These are phyloP conservation scores for Penicillium parvum DNA, from an alignment of 495 filamentous ascomycete species.

Conservation along the genomic window DNA sequence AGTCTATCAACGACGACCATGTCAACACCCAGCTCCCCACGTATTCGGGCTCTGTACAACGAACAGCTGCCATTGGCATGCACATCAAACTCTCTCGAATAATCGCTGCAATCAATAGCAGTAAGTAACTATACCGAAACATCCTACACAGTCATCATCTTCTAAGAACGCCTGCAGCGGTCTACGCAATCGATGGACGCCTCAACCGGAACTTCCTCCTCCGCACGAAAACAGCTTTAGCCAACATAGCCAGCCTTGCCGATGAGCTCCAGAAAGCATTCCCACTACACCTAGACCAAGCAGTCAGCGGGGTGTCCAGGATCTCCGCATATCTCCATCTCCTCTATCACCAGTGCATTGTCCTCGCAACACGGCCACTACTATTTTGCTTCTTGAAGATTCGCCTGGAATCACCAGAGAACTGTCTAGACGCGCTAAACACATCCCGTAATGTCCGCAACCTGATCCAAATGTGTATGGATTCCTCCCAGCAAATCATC, in stretches of 20 bases:
- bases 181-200: constrained; percentile 42
- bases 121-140: constrained; percentile 24
- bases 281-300: constrained; percentile 29
- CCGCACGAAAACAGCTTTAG: constrained; percentile 37
- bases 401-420: constrained; percentile 27
- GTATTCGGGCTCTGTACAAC: constrained; percentile 31
- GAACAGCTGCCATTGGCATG: constrained; percentile 33
- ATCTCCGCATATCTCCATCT: constrained; percentile 42
- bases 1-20: constrained; percentile 36
- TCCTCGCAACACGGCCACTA: constrained; percentile 39
- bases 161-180: constrained; percentile 23
- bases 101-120: constrained; percentile 37
- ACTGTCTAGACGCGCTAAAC: constrained; percentile 21
- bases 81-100: constrained; percentile 41
- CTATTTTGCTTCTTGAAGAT: constrained; percentile 38
- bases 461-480: constrained; percentile 39
- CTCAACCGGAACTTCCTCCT: constrained; percentile 37
- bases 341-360: constrained; percentile 43
- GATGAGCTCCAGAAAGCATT: constrained; percentile 34
- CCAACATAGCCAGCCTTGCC: constrained; percentile 34
- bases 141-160: not conserved
- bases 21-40: constrained; percentile 32
- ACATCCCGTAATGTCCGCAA: constrained; percentile 29
- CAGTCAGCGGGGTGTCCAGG: constrained; percentile 34
- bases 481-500: constrained; percentile 39